These are phyloP conservation scores for Cladosporium phlei DNA, from an alignment of 2,329 filamentous ascomycete species.

Conservation along the genomic window DNA sequence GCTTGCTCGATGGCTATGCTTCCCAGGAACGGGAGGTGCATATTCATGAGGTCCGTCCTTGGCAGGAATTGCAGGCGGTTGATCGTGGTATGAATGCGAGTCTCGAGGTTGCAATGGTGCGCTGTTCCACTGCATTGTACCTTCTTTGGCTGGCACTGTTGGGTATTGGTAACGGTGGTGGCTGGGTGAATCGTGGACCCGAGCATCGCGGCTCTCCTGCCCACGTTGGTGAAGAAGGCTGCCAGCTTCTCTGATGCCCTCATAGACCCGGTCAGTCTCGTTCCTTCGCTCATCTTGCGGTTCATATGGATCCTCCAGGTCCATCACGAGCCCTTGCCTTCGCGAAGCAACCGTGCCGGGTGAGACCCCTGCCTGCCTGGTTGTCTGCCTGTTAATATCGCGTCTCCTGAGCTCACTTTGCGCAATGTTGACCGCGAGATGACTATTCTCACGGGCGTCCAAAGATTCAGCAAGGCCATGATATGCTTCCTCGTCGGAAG, in stretches of 20 bases:
- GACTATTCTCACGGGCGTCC: slow-evolving; percentile 65
- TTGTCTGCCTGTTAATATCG: slow-evolving; percentile 51
- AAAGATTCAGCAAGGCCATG: slow-evolving; percentile 35
- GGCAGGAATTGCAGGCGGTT: slow-evolving; percentile 23
- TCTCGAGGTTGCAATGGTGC: slow-evolving; percentile 20
- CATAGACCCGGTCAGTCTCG: slow-evolving; percentile 12
- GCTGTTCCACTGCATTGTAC: slow-evolving; percentile 31
- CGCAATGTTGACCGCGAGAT: slow-evolving; percentile 72
- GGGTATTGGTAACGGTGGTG: slow-evolving; percentile 38
- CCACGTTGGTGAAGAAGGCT: slow-evolving; percentile 20
- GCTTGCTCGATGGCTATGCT: not conserved
- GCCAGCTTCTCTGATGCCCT: slow-evolving; percentile 25
- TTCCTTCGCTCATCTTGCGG: not conserved
- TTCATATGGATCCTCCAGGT: slow-evolving; percentile 11
- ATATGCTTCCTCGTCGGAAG: slow-evolving; percentile 8
- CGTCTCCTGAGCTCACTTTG: slow-evolving; percentile 66
- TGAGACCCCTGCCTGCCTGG: slow-evolving; percentile 52
- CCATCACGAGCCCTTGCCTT: slow-evolving; percentile 25
- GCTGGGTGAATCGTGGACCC: not conserved
- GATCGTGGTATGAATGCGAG: not conserved
- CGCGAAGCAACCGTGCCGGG: slow-evolving; percentile 35
- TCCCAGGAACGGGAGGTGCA: slow-evolving; percentile 8
- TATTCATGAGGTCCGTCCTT: slow-evolving; percentile 21
- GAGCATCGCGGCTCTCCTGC: slow-evolving; percentile 9
- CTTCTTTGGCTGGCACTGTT: slow-evolving; percentile 38